These are phyloP conservation scores for Isabelozyma rhagii DNA, from an alignment of 805 yeast species.

Conservation along the genomic window DNA sequence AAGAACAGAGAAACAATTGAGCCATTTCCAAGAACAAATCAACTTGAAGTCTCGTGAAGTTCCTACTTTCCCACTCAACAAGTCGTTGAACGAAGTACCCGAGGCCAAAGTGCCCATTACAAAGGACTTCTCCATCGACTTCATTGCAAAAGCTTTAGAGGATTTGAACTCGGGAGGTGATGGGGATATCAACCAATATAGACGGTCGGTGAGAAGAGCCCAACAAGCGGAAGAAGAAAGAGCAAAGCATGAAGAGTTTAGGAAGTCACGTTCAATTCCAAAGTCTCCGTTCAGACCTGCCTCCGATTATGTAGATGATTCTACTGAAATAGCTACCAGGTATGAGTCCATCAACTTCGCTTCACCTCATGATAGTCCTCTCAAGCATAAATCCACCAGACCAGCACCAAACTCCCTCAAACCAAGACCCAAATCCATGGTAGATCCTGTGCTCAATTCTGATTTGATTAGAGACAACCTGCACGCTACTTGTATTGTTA, in stretches of 20 bases:
- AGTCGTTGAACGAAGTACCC: conserved; percentile 1
- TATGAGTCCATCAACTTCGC: conserved; percentile 25
- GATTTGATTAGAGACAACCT: conserved; percentile 2
- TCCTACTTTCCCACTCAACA: conserved; percentile 8
- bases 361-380: not conserved
- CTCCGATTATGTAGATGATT: conserved; percentile 34
- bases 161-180: conserved; percentile 44
- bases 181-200: conserved; percentile 39
- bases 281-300: conserved; percentile 9
- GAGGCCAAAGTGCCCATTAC: conserved; percentile 26
- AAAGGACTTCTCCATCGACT: conserved; percentile 44
- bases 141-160: conserved; percentile 44
- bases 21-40: conserved; percentile 36
- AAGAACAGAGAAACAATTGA: conserved; percentile 27
- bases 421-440: conserved; percentile 24
- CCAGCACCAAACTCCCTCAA: too few species aligned
- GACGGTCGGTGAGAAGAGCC: conserved; percentile 33
- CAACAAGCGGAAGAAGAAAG: conserved; percentile 8
- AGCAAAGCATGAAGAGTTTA: conserved; percentile 5
- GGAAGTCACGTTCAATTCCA: not conserved
- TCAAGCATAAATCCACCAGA: not conserved
- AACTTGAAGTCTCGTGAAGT: conserved; percentile 32
- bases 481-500: conserved; percentile 6
- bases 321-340: conserved; percentile 34
- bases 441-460: conserved; percentile 10